Conservation (phyloP, 768 basidiomycete genomes). For the Lentinula boryana region DNA sequence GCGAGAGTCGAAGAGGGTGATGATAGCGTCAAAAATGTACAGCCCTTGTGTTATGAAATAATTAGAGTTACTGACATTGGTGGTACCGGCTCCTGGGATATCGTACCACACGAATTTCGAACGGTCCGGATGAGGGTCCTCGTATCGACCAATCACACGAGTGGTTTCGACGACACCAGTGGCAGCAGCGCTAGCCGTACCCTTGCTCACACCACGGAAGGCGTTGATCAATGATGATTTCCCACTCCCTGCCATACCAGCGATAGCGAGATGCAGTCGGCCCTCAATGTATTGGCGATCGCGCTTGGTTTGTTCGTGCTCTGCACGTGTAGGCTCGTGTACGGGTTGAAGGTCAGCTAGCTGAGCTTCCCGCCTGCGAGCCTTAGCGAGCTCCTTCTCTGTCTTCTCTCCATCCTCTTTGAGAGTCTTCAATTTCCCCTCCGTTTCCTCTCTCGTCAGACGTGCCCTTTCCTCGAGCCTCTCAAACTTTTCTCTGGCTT, state of each 20-base stretch:
- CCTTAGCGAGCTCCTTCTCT: constrained; percentile 5
- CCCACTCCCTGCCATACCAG: constrained; percentile 26
- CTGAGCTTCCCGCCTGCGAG: constrained; percentile 2
- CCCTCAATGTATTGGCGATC: constrained; percentile 16
- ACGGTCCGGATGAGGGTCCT: constrained; percentile 12
- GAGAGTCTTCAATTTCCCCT: not conserved
- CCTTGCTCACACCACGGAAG: constrained; percentile 23
- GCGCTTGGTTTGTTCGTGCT: constrained; percentile 7
- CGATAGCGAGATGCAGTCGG: constrained; percentile 26
- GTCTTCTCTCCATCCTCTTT: constrained; percentile 1
- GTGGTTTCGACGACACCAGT: constrained; percentile 27
- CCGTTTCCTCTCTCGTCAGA: not conserved
- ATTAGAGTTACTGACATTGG: constrained; percentile 22
- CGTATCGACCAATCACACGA: constrained; percentile 17
- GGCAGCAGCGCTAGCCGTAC: constrained; percentile 17
- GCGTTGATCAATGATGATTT: constrained; percentile 32
- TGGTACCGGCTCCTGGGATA: constrained; percentile 27
- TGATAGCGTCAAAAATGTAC: constrained; percentile 27
- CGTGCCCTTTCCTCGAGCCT: not conserved
- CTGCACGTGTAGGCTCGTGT: constrained; percentile 20
- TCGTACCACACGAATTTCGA: constrained; percentile 26
- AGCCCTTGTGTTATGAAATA: constrained; percentile 30
- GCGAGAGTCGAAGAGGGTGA: constrained; percentile 26
- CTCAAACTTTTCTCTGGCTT: constrained; percentile 1
- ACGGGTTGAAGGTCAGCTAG: constrained; percentile 22